Evolutionary conservation across 352 stramenopile species (phyloP).

Genomic region (Peronospora tabacina): DNA sequence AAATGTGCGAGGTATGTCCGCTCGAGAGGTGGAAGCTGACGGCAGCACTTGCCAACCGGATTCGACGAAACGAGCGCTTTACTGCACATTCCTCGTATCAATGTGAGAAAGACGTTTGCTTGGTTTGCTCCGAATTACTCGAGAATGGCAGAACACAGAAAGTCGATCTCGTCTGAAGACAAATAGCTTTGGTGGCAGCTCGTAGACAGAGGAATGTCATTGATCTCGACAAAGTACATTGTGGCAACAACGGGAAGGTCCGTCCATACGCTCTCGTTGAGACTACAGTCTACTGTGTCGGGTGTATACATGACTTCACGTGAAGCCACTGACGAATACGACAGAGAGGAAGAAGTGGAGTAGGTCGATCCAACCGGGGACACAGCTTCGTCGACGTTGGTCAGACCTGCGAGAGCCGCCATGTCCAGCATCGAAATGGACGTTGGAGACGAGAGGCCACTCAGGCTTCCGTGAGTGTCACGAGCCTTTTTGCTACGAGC

Average conservation of each 20-base stretch:
- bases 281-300: constrained; percentile 46
- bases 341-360: constrained; percentile 25
- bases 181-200: constrained; percentile 41
- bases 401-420: constrained; percentile 21
- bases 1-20: neutral
- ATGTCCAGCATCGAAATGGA: constrained; percentile 33
- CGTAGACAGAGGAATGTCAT: constrained; percentile 17
- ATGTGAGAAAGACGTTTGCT: neutral
- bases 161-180: constrained; percentile 81
- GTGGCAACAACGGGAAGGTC: constrained; percentile 33
- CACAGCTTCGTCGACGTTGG: constrained; percentile 17
- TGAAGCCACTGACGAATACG: constrained; percentile 25
- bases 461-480: constrained; percentile 5
- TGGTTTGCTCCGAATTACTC: constrained; percentile 30
- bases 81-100: constrained; percentile 7
- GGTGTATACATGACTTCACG: constrained; percentile 56
- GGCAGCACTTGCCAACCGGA: constrained; percentile 47
- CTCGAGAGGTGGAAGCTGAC: constrained; percentile 23
- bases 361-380: constrained; percentile 19
- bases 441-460: constrained; percentile 13
- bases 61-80: constrained; percentile 8
- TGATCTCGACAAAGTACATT: constrained; percentile 19
- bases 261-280: constrained; percentile 52
- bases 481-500: constrained; percentile 44
- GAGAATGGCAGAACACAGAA: constrained; percentile 75